Conservation (phyloP, 768 basidiomycete genomes). For the Phlebiopsis gigantea region DNA sequence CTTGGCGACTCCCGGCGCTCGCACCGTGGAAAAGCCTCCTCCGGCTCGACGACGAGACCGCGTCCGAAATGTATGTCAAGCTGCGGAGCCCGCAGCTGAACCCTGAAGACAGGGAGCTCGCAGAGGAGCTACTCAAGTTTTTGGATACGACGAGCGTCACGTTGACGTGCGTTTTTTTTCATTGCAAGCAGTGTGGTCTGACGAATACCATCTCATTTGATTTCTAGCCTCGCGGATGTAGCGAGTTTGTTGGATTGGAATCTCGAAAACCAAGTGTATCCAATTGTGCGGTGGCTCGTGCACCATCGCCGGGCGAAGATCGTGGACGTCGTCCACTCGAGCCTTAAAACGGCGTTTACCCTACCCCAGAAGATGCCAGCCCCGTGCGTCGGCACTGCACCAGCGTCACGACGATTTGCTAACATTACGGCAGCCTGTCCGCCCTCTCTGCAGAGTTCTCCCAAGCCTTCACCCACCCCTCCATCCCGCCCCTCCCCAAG, state of each 20-base stretch:
- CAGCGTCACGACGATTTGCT: neutral
- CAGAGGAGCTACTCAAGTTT: slow-evolving; percentile 71
- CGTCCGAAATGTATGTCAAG: slow-evolving; percentile 55
- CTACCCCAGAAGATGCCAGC: slow-evolving; percentile 59
- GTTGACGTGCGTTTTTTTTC: slow-evolving; percentile 53
- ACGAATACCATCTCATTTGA: neutral
- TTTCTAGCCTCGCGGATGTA: slow-evolving; percentile 66
- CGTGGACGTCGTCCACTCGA: slow-evolving; percentile 76
- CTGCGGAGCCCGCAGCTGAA: slow-evolving; percentile 53
- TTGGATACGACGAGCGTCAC: slow-evolving; percentile 69
- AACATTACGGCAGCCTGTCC: slow-evolving; percentile 36
- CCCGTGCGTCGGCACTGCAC: slow-evolving; percentile 41
- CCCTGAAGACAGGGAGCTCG: slow-evolving; percentile 60
- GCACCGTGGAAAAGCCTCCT: slow-evolving; percentile 92
- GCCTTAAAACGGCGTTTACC: slow-evolving; percentile 78
- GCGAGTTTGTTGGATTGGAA: slow-evolving; percentile 80
- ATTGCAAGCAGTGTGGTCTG: neutral
- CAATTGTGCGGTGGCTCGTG: slow-evolving; percentile 89
- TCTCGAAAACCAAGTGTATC: slow-evolving; percentile 75
- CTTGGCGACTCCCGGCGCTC: slow-evolving; percentile 69
- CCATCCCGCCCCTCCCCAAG: slow-evolving; percentile 64
- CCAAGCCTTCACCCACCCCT: slow-evolving; percentile 48
- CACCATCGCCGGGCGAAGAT: slow-evolving; percentile 87
- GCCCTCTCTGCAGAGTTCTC: slow-evolving; percentile 57
- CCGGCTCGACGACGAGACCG: slow-evolving; percentile 56